Percentiles rank a stretch among this genome's conserved stretches.
Conservation (phyloP, 2,329 filamentous ascomycete genomes). For the Curvularia verruculosa region DNA sequence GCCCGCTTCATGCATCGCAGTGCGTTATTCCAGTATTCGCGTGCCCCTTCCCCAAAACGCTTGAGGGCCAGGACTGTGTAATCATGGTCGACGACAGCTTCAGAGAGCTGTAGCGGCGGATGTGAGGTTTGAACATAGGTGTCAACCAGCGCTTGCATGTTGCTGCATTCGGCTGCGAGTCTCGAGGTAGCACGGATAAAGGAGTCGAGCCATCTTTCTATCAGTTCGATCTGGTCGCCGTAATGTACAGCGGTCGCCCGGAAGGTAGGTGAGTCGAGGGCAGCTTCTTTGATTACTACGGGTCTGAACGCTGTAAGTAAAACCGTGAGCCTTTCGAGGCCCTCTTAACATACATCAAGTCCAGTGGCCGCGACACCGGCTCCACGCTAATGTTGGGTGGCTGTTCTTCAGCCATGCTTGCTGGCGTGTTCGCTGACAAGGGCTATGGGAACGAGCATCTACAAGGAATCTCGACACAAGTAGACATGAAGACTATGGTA, state of each 20-base stretch:
- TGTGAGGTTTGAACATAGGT: constrained; percentile 75
- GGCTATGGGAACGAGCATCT: constrained; percentile 13
- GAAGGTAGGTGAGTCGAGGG: constrained; percentile 95
- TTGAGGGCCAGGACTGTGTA: constrained; percentile 89
- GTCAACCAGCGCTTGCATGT: constrained; percentile 80
- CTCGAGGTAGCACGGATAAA: constrained; percentile 68
- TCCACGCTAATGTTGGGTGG: constrained; percentile 41
- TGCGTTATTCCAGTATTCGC: constrained; percentile 84
- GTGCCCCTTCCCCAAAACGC: constrained; percentile 81
- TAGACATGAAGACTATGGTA: constrained; percentile 29
- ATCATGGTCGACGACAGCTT: constrained; percentile 90
- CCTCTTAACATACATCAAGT: constrained; percentile 47
- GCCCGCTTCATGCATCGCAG: constrained; percentile 77
- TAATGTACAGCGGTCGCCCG: constrained; percentile 87
- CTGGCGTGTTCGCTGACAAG: constrained; percentile 1
- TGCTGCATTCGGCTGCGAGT: constrained; percentile 68
- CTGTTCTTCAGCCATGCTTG: constrained; percentile 46
- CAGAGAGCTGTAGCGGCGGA: constrained; percentile 75
- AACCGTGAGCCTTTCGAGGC: background rate
- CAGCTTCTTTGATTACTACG: constrained; percentile 89
- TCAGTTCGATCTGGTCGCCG: constrained; percentile 84
- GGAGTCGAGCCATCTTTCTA: constrained; percentile 89
- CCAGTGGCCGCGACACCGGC: constrained; percentile 50
- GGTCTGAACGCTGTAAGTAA: constrained; percentile 58
- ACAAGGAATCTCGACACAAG: constrained; percentile 5